Base-by-base conservation (phyloP, 2,329 filamentous ascomycete species). In the Trichoderma sp. region DNA sequence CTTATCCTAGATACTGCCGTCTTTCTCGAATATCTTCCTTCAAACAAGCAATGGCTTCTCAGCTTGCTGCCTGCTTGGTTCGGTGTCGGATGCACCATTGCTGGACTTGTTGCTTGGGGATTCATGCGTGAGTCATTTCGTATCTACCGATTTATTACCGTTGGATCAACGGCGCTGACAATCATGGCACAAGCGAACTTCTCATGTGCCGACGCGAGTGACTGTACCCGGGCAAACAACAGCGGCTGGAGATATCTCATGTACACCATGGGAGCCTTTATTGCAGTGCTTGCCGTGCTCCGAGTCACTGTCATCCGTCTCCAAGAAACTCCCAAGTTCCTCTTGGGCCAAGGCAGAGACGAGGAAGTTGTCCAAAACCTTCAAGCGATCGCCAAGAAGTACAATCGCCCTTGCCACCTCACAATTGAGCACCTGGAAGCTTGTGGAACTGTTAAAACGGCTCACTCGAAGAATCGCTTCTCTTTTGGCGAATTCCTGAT, bases 1-100 rank as follows among this genome's bases (percentile, higher is more conserved):
- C 82, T 93, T 24, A 89, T 93, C 0, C 83, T 93, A 1, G 91
- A 93, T 77, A 92, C 91, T 4, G 86, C 86, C 4, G 85, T 87
- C 50, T 86, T 87, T 71, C 82, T 88, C 31, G 86, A 88, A 77
- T 87, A 85, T 74, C 80, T 87, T 7, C 86, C 86, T 0, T 81
- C 88, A 21, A 86, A 88, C 73, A 86, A 91, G 79, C 91, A 93
- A 80, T 94, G 91, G 90, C 85, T 93, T 29, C 80, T 93, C 24
- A 92, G 90, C 1, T 84, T 91, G 27, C 86, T 93, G 81, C 90
- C 91, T 2, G 75, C 76, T 27, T 88, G 88, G 87, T 89, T 87
- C 86, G 86, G 86, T 0, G 64, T 88, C 7, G 87, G 87, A 3
- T 86, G 88, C 78, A 83, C 86, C 5, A 81, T 87, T 73, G 82